phyloP scores from a whole-genome alignment of 345 rosid species.

The Salix suchowensis region DNA sequence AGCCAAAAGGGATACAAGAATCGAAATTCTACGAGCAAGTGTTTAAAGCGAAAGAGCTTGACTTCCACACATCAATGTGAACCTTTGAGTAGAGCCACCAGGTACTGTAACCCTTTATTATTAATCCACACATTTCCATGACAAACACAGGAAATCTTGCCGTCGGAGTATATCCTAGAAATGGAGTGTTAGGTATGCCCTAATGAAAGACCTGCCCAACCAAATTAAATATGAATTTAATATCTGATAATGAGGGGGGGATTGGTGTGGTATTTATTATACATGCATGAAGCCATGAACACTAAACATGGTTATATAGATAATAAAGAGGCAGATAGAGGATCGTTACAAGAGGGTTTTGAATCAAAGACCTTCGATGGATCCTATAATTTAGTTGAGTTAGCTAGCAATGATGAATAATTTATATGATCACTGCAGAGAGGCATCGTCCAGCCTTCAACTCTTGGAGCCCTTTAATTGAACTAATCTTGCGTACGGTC shows the following conservation, averaged over 20 bases:
- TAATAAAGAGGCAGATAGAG: neutral
- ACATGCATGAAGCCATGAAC: constrained; percentile 31
- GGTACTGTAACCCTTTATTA: neutral
- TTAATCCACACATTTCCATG: neutral
- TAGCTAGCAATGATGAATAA: neutral
- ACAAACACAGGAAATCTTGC: neutral
- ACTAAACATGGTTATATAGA: neutral
- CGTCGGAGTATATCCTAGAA: neutral
- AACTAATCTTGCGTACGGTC: neutral
- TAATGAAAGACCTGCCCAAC: constrained; percentile 7
- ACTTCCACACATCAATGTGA: neutral
- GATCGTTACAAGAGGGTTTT: neutral
- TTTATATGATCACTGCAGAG: neutral
- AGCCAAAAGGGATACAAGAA: neutral
- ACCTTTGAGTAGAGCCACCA: neutral
- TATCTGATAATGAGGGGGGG: neutral
- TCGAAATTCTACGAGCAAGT: neutral
- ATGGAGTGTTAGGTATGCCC: constrained; percentile 14
- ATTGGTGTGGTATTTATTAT: constrained; percentile 10
- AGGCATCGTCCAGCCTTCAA: neutral
- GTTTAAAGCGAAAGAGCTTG: neutral
- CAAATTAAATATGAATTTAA: neutral
- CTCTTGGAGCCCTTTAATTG: neutral
- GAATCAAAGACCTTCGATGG: neutral
- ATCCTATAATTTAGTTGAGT: neutral